These are phyloP conservation scores for Arxiozyma heterogenica DNA, from an alignment of 1,139 yeast species.

Conservation along the genomic window DNA sequence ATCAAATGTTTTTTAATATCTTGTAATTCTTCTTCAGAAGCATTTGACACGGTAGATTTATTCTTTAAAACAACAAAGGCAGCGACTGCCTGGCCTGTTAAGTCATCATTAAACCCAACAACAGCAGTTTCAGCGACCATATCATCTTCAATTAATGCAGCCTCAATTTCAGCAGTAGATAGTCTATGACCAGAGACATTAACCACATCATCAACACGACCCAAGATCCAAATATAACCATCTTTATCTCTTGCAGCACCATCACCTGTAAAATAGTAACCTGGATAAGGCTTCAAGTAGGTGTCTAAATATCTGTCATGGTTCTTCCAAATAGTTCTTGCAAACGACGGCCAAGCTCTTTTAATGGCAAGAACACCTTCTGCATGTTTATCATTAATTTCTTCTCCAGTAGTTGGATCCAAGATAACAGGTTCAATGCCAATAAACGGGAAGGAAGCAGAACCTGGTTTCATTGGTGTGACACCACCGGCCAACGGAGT, in stretches of 20 bases:
- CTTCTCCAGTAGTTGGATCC: conserved; percentile 66
- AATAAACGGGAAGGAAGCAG: conserved; percentile 70
- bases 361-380: conserved; percentile 71
- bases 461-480: conserved; percentile 71
- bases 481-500: conserved; percentile 55
- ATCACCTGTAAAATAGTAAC: conserved; percentile 69
- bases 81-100: conserved; percentile 78
- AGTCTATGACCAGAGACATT: conserved; percentile 74
- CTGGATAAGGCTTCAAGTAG: conserved; percentile 59
- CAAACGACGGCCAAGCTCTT: conserved; percentile 71
- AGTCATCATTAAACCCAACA: conserved; percentile 71
- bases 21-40: conserved; percentile 39
- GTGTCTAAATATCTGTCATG: conserved; percentile 62
- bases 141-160: conserved; percentile 62
- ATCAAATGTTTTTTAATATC: conserved; percentile 61
- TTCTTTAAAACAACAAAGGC: conserved; percentile 64
- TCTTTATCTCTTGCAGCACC: conserved; percentile 75
- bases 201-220: conserved; percentile 77
- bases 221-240: conserved; percentile 72
- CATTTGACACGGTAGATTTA: conserved; percentile 31
- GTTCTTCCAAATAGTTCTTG: conserved; percentile 67
- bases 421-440: conserved; percentile 62
- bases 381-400: conserved; percentile 49
- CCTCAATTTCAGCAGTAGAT: conserved; percentile 76
- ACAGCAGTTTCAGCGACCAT: conserved; percentile 71